Conservation (phyloP, 2,329 filamentous ascomycete species). For the Aspergillus novoparasiticus region DNA sequence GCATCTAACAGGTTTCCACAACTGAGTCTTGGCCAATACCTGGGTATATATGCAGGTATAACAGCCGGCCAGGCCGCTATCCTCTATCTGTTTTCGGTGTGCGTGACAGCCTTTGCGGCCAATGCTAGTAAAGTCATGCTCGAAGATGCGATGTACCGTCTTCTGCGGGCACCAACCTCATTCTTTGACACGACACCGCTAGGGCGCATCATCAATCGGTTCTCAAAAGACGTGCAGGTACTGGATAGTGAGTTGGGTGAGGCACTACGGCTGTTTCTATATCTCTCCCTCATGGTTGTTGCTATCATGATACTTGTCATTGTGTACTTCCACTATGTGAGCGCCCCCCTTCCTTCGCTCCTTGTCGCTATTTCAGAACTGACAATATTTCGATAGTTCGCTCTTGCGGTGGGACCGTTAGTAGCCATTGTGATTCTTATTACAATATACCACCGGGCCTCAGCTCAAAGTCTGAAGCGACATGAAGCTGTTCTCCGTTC, state of each 20-base stretch:
- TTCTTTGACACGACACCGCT: slow-evolving; percentile 98
- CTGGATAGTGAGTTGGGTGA: background rate
- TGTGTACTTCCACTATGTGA: no score
- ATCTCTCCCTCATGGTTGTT: no score
- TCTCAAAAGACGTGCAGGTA: slow-evolving; percentile 55
- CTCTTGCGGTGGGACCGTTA: no score
- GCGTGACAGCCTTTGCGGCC: slow-evolving; percentile 78
- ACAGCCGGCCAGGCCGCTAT: slow-evolving; percentile 71
- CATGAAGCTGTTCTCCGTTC: no score
- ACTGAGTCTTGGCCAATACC: slow-evolving; percentile 63
- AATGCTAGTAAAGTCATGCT: slow-evolving; percentile 81
- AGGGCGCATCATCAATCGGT: slow-evolving; percentile 93
- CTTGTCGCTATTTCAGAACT: no score
- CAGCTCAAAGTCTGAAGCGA: no score
- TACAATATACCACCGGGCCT: no score
- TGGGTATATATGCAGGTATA: slow-evolving; percentile 69
- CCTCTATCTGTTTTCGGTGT: slow-evolving; percentile 78
- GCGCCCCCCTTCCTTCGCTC: no score
- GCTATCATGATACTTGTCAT: no score
- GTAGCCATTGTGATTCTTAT: no score
- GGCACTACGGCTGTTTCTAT: no score
- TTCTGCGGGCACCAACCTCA: slow-evolving; percentile 72
- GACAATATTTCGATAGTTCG: no score
- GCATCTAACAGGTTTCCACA: background rate
- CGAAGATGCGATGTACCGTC: slow-evolving; percentile 74